Conservation (phyloP, 192 early-diverging fungal species). For the Coemansia sp. region DNA sequence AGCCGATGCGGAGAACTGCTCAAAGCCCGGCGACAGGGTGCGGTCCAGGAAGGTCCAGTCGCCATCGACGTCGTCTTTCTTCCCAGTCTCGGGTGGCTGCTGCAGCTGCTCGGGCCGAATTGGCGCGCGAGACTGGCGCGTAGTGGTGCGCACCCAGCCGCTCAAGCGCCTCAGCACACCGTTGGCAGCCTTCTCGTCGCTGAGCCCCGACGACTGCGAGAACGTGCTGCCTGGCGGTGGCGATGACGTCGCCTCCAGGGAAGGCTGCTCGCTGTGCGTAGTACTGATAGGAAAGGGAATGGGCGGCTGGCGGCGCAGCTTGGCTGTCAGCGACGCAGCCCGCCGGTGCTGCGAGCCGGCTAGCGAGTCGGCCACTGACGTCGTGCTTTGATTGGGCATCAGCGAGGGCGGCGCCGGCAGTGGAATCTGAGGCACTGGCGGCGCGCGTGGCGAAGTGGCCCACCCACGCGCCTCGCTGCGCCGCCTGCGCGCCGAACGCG, state of each 20-base stretch:
- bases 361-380: neutral
- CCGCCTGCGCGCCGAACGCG: slow-evolving; percentile 5
- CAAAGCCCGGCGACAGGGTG: slow-evolving; percentile 18
- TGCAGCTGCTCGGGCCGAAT: neutral
- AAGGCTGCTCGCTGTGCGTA: slow-evolving; percentile 23
- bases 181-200: neutral
- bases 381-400: neutral
- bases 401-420: neutral
- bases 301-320: slow-evolving; percentile 36
- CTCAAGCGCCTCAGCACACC: slow-evolving; percentile 36
- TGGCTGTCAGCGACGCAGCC: slow-evolving; percentile 30
- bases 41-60: slow-evolving; percentile 51
- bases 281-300: slow-evolving; percentile 34
- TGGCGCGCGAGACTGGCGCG: slow-evolving; percentile 4
- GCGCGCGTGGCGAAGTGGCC: slow-evolving; percentile 35
- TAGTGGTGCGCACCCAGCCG: slow-evolving; percentile 37
- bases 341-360: slow-evolving; percentile 16
- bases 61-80: slow-evolving; percentile 1
- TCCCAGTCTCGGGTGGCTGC: neutral
- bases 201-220: slow-evolving; percentile 14
- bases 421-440: slow-evolving; percentile 10
- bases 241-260: neutral
- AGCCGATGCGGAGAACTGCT: neutral
- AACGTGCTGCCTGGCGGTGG: neutral
- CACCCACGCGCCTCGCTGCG: slow-evolving; percentile 34